Conservation (phyloP, 306 rosid genomes). For the Glycine latifolia region DNA sequence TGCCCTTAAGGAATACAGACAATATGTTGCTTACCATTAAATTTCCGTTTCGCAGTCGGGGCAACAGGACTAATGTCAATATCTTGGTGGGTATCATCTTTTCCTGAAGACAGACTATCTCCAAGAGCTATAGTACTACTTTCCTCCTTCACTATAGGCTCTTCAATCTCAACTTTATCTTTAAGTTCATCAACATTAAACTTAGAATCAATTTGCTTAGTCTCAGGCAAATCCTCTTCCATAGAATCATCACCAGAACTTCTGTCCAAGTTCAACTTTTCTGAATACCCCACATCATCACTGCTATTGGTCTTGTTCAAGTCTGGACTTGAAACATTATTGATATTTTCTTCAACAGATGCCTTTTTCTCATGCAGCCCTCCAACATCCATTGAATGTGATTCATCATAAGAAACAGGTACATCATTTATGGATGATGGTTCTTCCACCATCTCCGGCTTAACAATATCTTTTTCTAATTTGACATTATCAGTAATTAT, state of each 20-base stretch:
- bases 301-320: conserved; percentile 55
- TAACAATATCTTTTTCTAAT: conserved; percentile 93
- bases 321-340: conserved; percentile 59
- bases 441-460: conserved; percentile 96
- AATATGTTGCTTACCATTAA: conserved; percentile 66
- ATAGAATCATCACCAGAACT: conserved; percentile 99
- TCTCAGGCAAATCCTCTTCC: conserved; percentile 93
- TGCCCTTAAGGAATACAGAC: neutral
- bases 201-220: conserved; percentile 79
- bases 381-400: conserved; percentile 74
- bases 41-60: conserved; percentile 80
- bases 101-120: conserved; percentile 62
- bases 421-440: conserved; percentile 84
- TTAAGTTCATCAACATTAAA: conserved; percentile 65
- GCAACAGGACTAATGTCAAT: conserved; percentile 55
- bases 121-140: conserved; percentile 52
- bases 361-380: conserved; percentile 55
- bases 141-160: conserved; percentile 63
- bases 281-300: conserved; percentile 81
- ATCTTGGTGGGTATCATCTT: conserved; percentile 59
- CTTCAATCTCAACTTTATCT: conserved; percentile 60
- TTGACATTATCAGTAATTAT: conserved; percentile 98
- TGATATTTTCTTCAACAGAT: conserved; percentile 53
- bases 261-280: conserved; percentile 92
- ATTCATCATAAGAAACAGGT: conserved; percentile 71